These are phyloP conservation scores for Candida wancherniae DNA, from an alignment of 805 yeast species.

Conservation along the genomic window DNA sequence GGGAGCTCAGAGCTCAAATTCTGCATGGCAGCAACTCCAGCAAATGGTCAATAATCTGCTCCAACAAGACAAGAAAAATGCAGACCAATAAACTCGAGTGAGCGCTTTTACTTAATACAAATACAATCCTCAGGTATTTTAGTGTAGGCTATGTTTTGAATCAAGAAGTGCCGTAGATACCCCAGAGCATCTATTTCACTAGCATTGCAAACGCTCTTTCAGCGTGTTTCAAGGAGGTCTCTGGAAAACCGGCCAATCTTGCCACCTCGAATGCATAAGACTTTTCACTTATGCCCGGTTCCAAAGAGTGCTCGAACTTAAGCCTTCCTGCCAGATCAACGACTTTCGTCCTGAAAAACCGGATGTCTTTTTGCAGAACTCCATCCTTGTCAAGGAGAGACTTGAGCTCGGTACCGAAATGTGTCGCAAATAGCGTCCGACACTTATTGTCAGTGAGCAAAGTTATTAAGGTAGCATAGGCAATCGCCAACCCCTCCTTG, in stretches of 20 bases:
- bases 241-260: constrained; percentile 73
- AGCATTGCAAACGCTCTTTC: constrained; percentile 19
- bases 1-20: constrained; percentile 3
- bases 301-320: constrained; percentile 52
- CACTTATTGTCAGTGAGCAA: constrained; percentile 53
- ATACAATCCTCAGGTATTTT: no score
- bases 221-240: constrained; percentile 52
- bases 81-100: neutral
- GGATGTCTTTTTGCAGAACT: constrained; percentile 22
- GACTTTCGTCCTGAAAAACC: constrained; percentile 32
- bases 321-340: constrained; percentile 21
- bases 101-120: no score
- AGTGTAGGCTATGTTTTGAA: no score
- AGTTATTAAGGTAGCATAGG: constrained; percentile 66
- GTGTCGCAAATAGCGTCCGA: constrained; percentile 85
- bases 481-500: constrained; percentile 78
- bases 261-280: constrained; percentile 81
- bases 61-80: constrained; percentile 3
- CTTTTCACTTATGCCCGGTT: constrained; percentile 63
- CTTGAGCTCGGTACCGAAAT: constrained; percentile 50
- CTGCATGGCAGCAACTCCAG: constrained; percentile 16
- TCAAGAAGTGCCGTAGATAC: no score
- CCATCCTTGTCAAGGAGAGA: constrained; percentile 30
- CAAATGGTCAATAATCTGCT: constrained; percentile 16
- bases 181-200: no score